Base-by-base conservation (phyloP, 441 rosid species). In the Metrosideros polymorpha region DNA sequence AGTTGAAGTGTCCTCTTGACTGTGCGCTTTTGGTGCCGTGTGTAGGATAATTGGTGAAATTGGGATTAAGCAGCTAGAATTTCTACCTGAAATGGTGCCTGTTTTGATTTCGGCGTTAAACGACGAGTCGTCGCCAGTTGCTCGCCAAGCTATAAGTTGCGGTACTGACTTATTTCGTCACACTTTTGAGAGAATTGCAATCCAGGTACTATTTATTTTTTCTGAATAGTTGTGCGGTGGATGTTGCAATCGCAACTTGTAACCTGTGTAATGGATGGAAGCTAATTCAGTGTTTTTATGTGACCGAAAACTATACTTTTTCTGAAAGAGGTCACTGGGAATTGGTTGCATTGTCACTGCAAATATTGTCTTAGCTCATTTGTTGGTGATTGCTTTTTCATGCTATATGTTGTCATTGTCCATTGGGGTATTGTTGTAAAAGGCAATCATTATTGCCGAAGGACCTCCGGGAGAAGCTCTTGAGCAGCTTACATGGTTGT, bases 91-190 rank as follows among this genome's bases (percentile, higher is more conserved):
- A 84, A 92, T 98, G 84, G 94, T 93, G 51, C 98, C 96, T 24
- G 92, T 96, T 87, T 91, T 98, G 35, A 91, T 94, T 30, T 91
- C 91, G 85, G 94, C 93, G 88, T 88, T 95, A 88, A 92, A 94
- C 27, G 99, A 98, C 88, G 92, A 86, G 88, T 93, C 96, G 24
- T 99, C 99, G 3, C 98, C 99, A 77, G 99, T 97, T 87, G 95
- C 93, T 85, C 95, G 98, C 86, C 99, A 97, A 91, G 96, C 95
- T 86, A 94, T 97, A 76, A 85, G 94, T 89, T 92, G 94, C 63
- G 98, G 95, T 51, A 89, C 92, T 86, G 89, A 91, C 87, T 91
- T 97, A 86, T 98, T 98, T 89, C 93, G 92, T 71, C 90, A 87
- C 85, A 94, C 93, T 47, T 95, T 98, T 30, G 90, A 88, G 87